Evolutionary conservation across 2,329 filamentous ascomycete species (phyloP), one percentile per base, ranked within the genome.

Genomic region (Clonostachys solani): DNA sequence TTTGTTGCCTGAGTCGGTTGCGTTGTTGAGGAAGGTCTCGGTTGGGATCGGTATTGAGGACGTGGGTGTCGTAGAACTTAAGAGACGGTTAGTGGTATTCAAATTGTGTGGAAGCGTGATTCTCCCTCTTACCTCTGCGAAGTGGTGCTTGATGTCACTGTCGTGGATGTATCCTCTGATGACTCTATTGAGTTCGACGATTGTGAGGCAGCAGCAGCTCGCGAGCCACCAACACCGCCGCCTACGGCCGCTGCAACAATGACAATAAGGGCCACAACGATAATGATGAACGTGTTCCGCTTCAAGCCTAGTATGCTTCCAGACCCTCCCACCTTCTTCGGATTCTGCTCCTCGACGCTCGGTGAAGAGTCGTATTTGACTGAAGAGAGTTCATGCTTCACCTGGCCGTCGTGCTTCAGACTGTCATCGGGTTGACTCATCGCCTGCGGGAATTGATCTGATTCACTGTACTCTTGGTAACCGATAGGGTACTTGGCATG

Each of bases 21-120:
- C 46, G 50, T 58, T 60, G 51, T 57, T 56, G 40, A 60, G 50
- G 47, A 60, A 55, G 23, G 23, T 29, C 0, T 48, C 50, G 17
- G 33, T n/a, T 13, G 44, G 33, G 5, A 47, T 17, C 15, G 49
- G 42, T n/a, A 41, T 41, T 16, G 47, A 34, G 33, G 43, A 33
- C 33, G 46, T n/a, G 5, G 34, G 45, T 36, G 45, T 42, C 13
- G 42, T 44, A 17, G 42, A 15, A 33, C 23, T 45, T 33, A 10
- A 13, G 19, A 6, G 17, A n/a, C 16, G 15, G 12, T n/a, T 33
- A 34, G 12, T 38, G 18, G 4, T 5, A 37, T 45, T 13, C 6
- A 10, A 10, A 13, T 29, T 12, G 44, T 16, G 19, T 16, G n/a
- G 13, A 6, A 19, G 40, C 15, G 40, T 19, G 12, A 18, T 17